These are phyloP conservation scores for Aurinia saxatilis DNA, from an alignment of 345 rosid species.

Conservation along the genomic window DNA sequence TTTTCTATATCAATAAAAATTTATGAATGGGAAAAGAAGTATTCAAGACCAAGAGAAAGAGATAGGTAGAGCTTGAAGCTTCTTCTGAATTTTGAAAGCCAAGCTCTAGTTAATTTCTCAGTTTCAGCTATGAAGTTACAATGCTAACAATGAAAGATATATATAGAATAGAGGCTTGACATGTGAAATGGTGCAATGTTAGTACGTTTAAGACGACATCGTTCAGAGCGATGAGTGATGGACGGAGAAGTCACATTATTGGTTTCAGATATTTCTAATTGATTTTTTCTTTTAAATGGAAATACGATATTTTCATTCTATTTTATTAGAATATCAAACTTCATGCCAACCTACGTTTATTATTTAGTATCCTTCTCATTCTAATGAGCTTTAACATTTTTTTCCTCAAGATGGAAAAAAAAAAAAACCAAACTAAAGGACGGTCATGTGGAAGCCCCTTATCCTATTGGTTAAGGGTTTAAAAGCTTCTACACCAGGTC, in stretches of 20 bases:
- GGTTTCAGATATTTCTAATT: slow-evolving; percentile 23
- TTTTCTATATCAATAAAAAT: background rate
- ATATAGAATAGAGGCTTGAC: slow-evolving; percentile 24
- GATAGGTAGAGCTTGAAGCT: slow-evolving; percentile 12
- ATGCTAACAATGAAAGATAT: slow-evolving; percentile 9
- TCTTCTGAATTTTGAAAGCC: slow-evolving; percentile 14
- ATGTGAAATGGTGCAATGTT: slow-evolving; percentile 22
- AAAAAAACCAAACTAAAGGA: slow-evolving; percentile 7
- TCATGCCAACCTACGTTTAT: slow-evolving; percentile 3
- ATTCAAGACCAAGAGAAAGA: slow-evolving; percentile 1
- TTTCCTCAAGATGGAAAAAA: background rate
- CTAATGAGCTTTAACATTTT: background rate
- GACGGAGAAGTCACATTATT: slow-evolving; percentile 26
- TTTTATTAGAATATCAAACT: slow-evolving; percentile 17
- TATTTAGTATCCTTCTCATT: background rate
- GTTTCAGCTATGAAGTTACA: slow-evolving; percentile 19
- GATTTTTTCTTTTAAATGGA: background rate
- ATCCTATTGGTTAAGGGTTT: too few species aligned
- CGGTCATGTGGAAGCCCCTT: too few species aligned
- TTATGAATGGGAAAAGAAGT: background rate
- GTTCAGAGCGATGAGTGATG: slow-evolving; percentile 15
- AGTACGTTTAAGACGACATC: slow-evolving; percentile 21
- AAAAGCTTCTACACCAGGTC: too few species aligned
- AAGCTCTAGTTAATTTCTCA: slow-evolving; percentile 19
- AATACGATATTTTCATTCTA: slow-evolving; percentile 15